Conservation (phyloP, 495 filamentous ascomycete genomes). For the Aspergillus hancockii region DNA sequence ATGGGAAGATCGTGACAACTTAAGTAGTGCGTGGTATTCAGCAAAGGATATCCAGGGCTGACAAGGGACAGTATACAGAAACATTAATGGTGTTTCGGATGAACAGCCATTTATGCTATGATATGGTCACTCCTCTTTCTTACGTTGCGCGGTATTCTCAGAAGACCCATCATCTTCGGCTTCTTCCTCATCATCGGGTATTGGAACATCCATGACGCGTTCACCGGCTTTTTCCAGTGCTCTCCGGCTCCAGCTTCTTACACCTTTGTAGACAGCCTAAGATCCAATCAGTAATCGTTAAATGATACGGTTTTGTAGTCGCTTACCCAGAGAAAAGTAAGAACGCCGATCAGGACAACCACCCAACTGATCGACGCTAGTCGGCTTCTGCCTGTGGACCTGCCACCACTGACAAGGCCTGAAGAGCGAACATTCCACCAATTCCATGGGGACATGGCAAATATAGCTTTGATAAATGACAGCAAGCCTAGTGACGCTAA, state of each 20-base stretch:
- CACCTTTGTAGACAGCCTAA: constrained; percentile 78
- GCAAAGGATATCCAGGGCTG: background rate
- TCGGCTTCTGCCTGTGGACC: constrained; percentile 69
- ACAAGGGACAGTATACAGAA: constrained; percentile 3
- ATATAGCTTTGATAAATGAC: constrained; percentile 79
- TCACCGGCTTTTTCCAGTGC: constrained; percentile 75
- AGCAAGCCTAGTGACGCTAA: constrained; percentile 80
- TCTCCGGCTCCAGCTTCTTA: constrained; percentile 67
- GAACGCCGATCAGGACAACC: constrained; percentile 75
- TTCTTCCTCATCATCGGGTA: constrained; percentile 71
- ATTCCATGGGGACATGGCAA: constrained; percentile 71
- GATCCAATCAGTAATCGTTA: constrained; percentile 26
- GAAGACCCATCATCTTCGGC: constrained; percentile 41
- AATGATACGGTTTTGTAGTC: background rate
- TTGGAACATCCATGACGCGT: constrained; percentile 77
- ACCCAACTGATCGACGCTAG: constrained; percentile 73
- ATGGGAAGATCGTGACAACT: constrained; percentile 84
- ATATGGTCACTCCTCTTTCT: constrained; percentile 23
- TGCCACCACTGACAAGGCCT: constrained; percentile 50
- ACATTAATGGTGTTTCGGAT: background rate
- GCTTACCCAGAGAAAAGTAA: constrained; percentile 80
- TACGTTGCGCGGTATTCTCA: constrained; percentile 18
- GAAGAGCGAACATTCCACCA: constrained; percentile 70
- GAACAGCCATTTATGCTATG: background rate
- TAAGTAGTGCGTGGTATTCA: constrained; percentile 69